These are phyloP conservation scores for Trematosphaeria pertusa DNA, from an alignment of 2,329 filamentous ascomycete genomes.

Conservation along the genomic window DNA sequence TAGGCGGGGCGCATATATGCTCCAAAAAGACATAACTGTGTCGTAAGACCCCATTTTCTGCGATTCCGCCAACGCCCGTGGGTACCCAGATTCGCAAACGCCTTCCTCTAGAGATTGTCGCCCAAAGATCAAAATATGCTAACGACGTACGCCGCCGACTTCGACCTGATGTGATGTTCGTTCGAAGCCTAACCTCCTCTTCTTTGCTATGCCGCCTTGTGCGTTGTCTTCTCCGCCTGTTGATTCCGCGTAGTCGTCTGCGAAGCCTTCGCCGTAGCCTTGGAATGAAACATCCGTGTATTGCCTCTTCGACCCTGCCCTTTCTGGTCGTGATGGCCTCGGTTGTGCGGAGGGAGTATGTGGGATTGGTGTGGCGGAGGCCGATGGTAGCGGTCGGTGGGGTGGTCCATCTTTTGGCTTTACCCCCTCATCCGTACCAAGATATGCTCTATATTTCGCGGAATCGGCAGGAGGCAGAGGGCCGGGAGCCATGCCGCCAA, in stretches of 20 bases:
- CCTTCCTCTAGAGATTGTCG: not conserved
- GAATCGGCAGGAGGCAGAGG: constrained; percentile 50
- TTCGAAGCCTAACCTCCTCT: constrained; percentile 45
- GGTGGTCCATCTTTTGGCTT: constrained; percentile 35
- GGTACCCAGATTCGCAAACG: not conserved
- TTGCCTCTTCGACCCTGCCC: constrained; percentile 74
- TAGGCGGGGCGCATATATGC: no score
- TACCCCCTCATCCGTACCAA: constrained; percentile 53
- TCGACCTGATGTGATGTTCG: constrained; percentile 43
- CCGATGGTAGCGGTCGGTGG: constrained; percentile 27
- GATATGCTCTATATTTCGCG: constrained; percentile 50
- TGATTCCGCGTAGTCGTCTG: constrained; percentile 74
- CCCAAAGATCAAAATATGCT: constrained; percentile 9
- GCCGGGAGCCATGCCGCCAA: constrained; percentile 52
- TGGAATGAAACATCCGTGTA: constrained; percentile 78
- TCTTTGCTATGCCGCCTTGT: constrained; percentile 39
- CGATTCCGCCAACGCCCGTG: not conserved
- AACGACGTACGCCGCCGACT: constrained; percentile 45
- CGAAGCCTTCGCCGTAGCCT: constrained; percentile 75
- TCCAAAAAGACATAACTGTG: no score
- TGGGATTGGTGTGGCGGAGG: constrained; percentile 35
- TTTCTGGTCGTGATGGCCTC: constrained; percentile 65
- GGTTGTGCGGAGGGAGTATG: constrained; percentile 48
- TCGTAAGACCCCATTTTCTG: no score
- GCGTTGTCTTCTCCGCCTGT: constrained; percentile 73